Evolutionary conservation across 2,329 filamentous ascomycete species (phyloP).

Genomic region (Epichloe aotearoae): DNA sequence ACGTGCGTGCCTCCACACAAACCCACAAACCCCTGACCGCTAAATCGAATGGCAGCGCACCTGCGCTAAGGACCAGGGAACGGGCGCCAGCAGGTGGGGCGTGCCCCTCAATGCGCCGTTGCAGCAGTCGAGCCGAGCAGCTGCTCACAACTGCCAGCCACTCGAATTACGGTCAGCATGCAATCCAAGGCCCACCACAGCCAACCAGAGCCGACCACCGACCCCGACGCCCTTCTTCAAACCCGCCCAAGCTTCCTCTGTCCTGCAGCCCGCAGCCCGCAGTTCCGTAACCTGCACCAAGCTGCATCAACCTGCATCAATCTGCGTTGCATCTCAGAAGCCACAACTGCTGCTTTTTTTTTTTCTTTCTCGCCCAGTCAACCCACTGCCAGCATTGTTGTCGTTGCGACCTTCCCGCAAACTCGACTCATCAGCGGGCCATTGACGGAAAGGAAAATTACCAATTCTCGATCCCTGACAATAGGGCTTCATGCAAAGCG

Average conservation of each 20-base stretch:
- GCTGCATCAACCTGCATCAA: not conserved
- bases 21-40: not conserved
- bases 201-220: not conserved
- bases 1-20: too few species aligned
- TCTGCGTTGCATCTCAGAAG: not conserved
- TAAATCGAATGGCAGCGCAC: not conserved
- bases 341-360: not conserved
- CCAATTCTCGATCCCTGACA: not conserved
- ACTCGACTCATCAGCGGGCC: not conserved
- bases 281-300: not conserved
- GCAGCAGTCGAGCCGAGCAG: not conserved
- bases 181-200: not conserved
- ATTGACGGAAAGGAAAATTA: not conserved
- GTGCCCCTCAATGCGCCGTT: too few species aligned
- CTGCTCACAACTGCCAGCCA: not conserved
- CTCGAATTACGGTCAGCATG: not conserved
- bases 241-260: not conserved
- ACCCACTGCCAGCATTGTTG: not conserved
- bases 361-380: not conserved
- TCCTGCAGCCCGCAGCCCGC: not conserved
- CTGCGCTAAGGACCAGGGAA: not conserved
- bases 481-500: not conserved
- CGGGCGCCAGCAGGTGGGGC: not conserved
- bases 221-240: too few species aligned
- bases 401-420: not conserved